A percentile compares a stretch with the other conserved stretches of the same genome.
phyloP scores from a whole-genome alignment of 805 yeast species.

The Cyberlindnera maclurae region DNA sequence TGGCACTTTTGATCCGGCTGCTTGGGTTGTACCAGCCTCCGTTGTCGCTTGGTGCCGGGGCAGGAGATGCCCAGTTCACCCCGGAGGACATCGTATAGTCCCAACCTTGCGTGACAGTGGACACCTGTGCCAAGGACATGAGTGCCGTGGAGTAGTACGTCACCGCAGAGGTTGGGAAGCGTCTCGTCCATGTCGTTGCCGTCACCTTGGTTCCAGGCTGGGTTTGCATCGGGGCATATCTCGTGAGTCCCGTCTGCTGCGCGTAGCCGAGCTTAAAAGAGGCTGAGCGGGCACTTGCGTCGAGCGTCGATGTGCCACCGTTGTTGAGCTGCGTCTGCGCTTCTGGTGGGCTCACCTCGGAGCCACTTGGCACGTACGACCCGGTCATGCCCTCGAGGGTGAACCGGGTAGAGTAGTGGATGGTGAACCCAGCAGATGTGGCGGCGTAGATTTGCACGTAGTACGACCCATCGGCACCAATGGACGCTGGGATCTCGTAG shows the following conservation, averaged over 20 bases:
- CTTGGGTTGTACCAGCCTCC: constrained; percentile 61
- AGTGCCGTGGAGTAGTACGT: constrained; percentile 46
- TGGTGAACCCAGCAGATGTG: constrained; percentile 37
- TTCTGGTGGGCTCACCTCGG: constrained; percentile 35
- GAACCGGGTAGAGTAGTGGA: constrained; percentile 66
- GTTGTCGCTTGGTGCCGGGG: constrained; percentile 54
- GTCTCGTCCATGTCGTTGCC: constrained; percentile 53
- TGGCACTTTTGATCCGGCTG: constrained; percentile 8
- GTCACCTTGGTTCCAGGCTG: constrained; percentile 78
- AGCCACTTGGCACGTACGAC: constrained; percentile 34
- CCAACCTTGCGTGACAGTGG: constrained; percentile 87
- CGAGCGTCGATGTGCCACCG: constrained; percentile 30
- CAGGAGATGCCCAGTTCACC: constrained; percentile 65
- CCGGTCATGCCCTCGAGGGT: constrained; percentile 70
- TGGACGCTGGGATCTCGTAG: constrained; percentile 37
- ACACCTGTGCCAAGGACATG: constrained; percentile 27
- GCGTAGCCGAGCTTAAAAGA: constrained; percentile 68
- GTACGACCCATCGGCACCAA: constrained; percentile 60
- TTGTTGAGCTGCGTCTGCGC: constrained; percentile 30
- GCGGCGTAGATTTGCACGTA: constrained; percentile 62
- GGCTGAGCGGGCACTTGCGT: constrained; percentile 35
- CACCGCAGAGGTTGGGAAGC: constrained; percentile 62
- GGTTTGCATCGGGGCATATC: constrained; percentile 89
- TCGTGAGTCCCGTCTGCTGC: constrained; percentile 66
- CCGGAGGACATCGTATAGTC: constrained; percentile 57